Conservation (phyloP, 345 rosid genomes). For the Populus nigra region DNA sequence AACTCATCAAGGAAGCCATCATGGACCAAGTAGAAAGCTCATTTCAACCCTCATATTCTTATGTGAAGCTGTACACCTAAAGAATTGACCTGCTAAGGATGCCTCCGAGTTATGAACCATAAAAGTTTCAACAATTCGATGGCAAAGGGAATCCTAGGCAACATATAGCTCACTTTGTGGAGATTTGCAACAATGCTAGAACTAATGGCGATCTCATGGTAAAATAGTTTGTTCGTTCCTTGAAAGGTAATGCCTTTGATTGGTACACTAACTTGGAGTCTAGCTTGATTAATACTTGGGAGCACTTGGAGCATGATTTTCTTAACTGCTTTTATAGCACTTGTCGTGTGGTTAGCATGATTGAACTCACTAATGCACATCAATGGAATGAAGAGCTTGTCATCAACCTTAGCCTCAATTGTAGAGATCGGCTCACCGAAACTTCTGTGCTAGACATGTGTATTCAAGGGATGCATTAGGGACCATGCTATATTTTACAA, state of each 20-base stretch:
- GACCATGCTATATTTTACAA: too few species aligned
- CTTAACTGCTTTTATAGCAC: background rate
- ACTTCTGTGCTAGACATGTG: too few species aligned
- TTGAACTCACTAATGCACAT: background rate
- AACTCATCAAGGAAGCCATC: background rate
- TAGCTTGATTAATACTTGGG: background rate
- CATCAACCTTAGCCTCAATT: background rate
- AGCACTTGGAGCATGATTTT: background rate
- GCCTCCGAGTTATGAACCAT: background rate
- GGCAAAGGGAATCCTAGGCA: too few species aligned
- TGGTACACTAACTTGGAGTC: background rate
- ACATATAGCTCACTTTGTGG: too few species aligned
- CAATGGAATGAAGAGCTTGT: background rate
- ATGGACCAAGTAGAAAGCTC: background rate
- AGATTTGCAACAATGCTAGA: too few species aligned
- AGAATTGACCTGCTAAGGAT: background rate
- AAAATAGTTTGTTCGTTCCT: too few species aligned
- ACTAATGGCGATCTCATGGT: too few species aligned
- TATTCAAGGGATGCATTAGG: too few species aligned
- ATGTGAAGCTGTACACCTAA: background rate
- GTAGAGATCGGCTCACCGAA: background rate
- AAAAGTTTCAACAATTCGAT: background rate
- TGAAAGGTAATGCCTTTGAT: background rate
- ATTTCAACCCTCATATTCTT: background rate
- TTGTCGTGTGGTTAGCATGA: background rate